A percentile compares a stretch with the other conserved stretches of the same genome.
These are phyloP conservation scores for Fusarium pininemorale DNA, from an alignment of 2,329 filamentous ascomycete species.

Conservation along the genomic window DNA sequence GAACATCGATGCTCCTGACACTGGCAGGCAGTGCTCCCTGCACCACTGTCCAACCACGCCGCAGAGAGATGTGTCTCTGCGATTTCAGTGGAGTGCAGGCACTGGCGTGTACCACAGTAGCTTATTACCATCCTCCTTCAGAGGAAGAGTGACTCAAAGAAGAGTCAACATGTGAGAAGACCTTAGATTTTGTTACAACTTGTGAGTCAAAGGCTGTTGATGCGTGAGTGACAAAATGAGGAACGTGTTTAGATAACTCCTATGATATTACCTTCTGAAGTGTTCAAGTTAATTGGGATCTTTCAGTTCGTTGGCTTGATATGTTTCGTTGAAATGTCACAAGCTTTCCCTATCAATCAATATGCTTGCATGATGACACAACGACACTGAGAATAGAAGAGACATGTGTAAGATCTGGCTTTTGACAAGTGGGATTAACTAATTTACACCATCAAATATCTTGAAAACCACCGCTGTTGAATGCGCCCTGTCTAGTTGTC, in stretches of 20 bases:
- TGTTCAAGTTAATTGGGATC: too few species aligned
- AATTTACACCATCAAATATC: not conserved
- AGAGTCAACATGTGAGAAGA: fast-evolving
- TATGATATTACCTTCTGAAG: too few species aligned
- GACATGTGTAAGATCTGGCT: fast-evolving
- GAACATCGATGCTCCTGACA: not conserved
- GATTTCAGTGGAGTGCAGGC: too few species aligned
- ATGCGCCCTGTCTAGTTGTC: fast-evolving
- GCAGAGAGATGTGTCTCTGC: not conserved
- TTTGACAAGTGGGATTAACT: fast-evolving
- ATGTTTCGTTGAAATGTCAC: too few species aligned
- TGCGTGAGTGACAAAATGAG: fast-evolving
- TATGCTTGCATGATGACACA: too few species aligned
- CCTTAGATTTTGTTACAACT: too few species aligned
- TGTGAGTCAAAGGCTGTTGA: not conserved
- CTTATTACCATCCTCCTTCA: not conserved
- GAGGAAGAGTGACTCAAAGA: fast-evolving
- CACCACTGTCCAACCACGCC: too few species aligned
- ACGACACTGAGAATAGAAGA: fast-evolving
- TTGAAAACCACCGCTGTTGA: fast-evolving
- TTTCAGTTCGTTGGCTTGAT: too few species aligned
- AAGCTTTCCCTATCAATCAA: too few species aligned
- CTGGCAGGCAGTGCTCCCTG: too few species aligned
- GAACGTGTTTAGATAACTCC: fast-evolving
- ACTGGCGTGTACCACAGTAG: not conserved